Conservation (phyloP, 148 eudicot species). For the Amaranthus palmeri region DNA sequence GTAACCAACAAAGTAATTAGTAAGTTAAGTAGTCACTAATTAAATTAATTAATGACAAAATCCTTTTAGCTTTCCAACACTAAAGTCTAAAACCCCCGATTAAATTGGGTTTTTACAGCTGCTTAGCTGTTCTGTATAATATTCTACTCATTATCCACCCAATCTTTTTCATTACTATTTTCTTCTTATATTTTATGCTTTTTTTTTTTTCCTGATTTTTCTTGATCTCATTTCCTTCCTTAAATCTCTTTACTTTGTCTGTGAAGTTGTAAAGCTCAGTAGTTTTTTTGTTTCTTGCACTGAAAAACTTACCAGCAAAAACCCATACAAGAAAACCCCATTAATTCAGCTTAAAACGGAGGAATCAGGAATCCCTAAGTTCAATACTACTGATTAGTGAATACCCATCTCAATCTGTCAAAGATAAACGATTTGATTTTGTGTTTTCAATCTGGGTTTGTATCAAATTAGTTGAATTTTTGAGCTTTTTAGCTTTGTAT, state of each 20-base stretch:
- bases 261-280: not conserved
- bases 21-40: not conserved
- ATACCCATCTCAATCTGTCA: not conserved
- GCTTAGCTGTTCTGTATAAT: constrained; percentile 21
- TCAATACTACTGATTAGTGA: constrained; percentile 4
- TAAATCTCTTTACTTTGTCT: constrained; percentile 22
- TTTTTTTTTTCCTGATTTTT: not conserved
- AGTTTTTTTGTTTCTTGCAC: not conserved
- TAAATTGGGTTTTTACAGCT: constrained; percentile 10
- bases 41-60: not conserved
- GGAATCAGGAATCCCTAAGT: constrained; percentile 12
- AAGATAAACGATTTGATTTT: not conserved
- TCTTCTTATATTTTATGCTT: not conserved
- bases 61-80: not conserved
- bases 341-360: constrained; percentile 10
- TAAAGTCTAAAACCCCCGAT: not conserved
- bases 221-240: constrained; percentile 7
- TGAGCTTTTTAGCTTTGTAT: constrained; percentile 16
- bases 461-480: constrained; percentile 6
- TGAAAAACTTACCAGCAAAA: constrained; percentile 1
- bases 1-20: too few relatives aligned
- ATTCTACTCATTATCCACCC: not conserved
- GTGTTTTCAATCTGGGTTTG: constrained; percentile 6
- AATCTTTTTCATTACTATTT: constrained; percentile 5
- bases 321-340: constrained; percentile 9